These are phyloP conservation scores for Marasmius fiardii DNA, from an alignment of 1,284 basidiomycete genomes.

Conservation along the genomic window DNA sequence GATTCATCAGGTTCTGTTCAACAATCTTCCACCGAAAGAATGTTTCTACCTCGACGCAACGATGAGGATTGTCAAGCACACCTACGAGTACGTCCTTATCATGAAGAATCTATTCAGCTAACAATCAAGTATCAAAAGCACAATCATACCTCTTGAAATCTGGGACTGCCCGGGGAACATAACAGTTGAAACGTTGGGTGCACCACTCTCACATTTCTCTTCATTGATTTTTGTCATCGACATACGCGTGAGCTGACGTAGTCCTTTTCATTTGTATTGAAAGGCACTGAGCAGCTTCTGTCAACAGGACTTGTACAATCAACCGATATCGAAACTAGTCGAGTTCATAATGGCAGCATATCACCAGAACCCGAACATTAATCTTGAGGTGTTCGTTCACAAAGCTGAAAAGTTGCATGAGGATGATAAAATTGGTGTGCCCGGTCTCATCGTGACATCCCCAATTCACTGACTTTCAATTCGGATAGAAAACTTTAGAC, in stretches of 20 bases:
- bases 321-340: slow-evolving; percentile 78
- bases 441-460: neutral
- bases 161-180: slow-evolving; percentile 94
- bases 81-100: slow-evolving; percentile 87
- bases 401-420: slow-evolving; percentile 93
- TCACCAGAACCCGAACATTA: slow-evolving; percentile 79
- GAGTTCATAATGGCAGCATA: slow-evolving; percentile 75
- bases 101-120: no score
- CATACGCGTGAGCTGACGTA: slow-evolving; percentile 70
- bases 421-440: slow-evolving; percentile 86
- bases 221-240: slow-evolving; percentile 95
- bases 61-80: slow-evolving; percentile 70
- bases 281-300: neutral
- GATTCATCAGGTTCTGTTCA: slow-evolving; percentile 89
- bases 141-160: slow-evolving; percentile 89
- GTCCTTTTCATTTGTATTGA: no score
- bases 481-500: slow-evolving; percentile 75
- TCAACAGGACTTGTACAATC: slow-evolving; percentile 61
- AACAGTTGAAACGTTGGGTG: slow-evolving; percentile 72
- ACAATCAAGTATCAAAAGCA: slow-evolving; percentile 47
- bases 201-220: slow-evolving; percentile 71
- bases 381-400: slow-evolving; percentile 94
- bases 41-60: slow-evolving; percentile 92
- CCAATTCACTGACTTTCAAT: neutral
- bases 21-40: slow-evolving; percentile 80